Percentiles rank a stretch among this genome's conserved stretches.
Conservation (phyloP, 139 green algal species). For the Coelastrella sp. region DNA sequence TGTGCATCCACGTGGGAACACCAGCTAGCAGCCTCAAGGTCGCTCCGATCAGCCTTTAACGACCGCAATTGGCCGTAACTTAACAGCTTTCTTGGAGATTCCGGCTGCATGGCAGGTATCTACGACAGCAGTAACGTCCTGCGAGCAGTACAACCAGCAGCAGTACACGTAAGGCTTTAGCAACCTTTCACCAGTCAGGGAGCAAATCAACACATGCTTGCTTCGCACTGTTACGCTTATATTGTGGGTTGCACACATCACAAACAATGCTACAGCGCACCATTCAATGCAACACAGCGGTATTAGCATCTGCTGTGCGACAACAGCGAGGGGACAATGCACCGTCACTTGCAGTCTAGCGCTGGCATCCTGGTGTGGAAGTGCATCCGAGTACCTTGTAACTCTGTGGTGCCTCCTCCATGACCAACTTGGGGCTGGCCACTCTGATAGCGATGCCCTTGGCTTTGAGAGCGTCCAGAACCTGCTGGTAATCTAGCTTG, state of each 20-base stretch:
- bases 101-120: constrained; percentile 91
- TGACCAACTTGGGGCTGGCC: constrained; percentile 88
- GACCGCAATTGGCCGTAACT: constrained; percentile 88
- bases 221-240: no score
- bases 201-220: not conserved
- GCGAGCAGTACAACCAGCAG: not conserved
- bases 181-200: not conserved
- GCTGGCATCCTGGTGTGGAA: not conserved
- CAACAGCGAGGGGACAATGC: not conserved
- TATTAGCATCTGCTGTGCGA: no score
- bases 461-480: constrained; percentile 87
- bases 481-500: constrained; percentile 85
- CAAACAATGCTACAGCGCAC: no score
- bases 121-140: constrained; percentile 87
- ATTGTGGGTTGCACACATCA: no score
- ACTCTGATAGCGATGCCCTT: constrained; percentile 87
- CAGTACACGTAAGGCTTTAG: no score
- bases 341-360: not conserved
- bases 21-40: no score
- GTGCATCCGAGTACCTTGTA: constrained; percentile 77
- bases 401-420: constrained; percentile 91
- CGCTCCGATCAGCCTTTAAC: constrained; percentile 82
- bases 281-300: no score
- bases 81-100: constrained; percentile 87
- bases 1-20: not conserved